These are phyloP conservation scores for Apodospora peruviana DNA, from an alignment of 495 filamentous ascomycete species.

Conservation along the genomic window DNA sequence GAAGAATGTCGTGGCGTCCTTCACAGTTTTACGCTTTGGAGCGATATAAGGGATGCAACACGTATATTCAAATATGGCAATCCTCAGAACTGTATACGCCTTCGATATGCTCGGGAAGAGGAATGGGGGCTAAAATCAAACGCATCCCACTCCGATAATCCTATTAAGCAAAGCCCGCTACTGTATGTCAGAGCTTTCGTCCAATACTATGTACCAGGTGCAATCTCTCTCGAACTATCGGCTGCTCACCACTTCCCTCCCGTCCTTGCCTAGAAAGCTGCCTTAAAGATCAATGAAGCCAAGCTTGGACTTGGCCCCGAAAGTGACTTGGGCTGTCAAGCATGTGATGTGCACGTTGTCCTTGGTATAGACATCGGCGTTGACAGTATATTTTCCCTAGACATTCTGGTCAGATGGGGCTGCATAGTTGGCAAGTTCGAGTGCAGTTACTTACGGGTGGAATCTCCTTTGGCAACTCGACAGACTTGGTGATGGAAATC, in stretches of 20 bases:
- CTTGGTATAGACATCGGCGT: slow-evolving; percentile 72
- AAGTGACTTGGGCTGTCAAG: slow-evolving; percentile 61
- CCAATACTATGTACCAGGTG: slow-evolving; percentile 4
- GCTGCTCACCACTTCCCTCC: too few relatives aligned
- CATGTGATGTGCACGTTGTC: slow-evolving; percentile 74
- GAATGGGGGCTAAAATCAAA: slow-evolving; percentile 5
- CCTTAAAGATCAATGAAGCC: slow-evolving; percentile 19
- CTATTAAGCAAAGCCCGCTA: neutral
- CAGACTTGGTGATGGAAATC: slow-evolving; percentile 66
- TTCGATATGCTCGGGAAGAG: slow-evolving; percentile 11
- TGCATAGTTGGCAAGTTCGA: slow-evolving; percentile 47
- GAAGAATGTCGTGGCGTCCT: too few relatives aligned
- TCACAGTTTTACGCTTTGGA: neutral
- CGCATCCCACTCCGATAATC: slow-evolving; percentile 3
- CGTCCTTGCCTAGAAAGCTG: too few relatives aligned
- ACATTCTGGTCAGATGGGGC: neutral
- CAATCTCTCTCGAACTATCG: too few relatives aligned
- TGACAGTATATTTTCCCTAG: slow-evolving; percentile 84
- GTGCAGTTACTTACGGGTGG: slow-evolving; percentile 86
- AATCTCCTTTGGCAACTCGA: slow-evolving; percentile 81
- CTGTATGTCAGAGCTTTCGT: neutral
- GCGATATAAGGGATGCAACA: slow-evolving; percentile 3
- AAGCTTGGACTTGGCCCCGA: slow-evolving; percentile 28
- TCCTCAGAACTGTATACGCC: slow-evolving; percentile 8
- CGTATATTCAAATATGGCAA: slow-evolving; percentile 8